These are phyloP conservation scores for Pleurozium schreberi DNA, from an alignment of 225 moss, liverwort and hornwort genomes.

Conservation along the genomic window DNA sequence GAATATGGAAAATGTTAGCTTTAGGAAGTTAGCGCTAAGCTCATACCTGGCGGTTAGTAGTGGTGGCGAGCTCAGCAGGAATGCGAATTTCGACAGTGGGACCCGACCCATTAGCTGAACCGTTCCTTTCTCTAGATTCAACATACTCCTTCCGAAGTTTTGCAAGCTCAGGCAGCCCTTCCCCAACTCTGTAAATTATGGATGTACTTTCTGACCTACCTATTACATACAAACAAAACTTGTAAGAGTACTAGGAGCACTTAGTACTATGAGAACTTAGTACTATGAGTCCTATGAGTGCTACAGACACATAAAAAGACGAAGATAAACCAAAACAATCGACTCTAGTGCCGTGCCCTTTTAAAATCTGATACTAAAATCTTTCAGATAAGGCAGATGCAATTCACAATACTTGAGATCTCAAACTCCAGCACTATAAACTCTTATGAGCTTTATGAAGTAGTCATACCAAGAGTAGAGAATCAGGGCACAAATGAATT, in stretches of 20 bases:
- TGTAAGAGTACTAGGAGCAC: background rate
- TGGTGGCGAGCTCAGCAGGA: constrained; percentile 77
- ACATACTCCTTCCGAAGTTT: constrained; percentile 65
- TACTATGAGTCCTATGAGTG: background rate
- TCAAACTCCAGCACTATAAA: background rate
- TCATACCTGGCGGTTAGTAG: constrained; percentile 76
- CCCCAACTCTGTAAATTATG: constrained; percentile 64
- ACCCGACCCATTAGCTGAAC: constrained; percentile 22
- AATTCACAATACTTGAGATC: background rate
- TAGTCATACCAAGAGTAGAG: background rate
- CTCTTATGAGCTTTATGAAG: background rate
- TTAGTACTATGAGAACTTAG: background rate
- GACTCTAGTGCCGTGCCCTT: background rate
- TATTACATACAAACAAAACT: constrained; percentile 12
- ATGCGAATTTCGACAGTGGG: constrained; percentile 81
- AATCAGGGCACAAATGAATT: background rate
- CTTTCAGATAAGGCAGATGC: background rate
- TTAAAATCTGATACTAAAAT: background rate
- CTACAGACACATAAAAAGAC: background rate
- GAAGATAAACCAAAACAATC: background rate
- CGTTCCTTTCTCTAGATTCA: constrained; percentile 42
- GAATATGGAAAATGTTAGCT: background rate
- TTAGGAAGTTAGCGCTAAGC: background rate
- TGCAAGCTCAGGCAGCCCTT: constrained; percentile 84
- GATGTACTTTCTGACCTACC: constrained; percentile 48